Base-by-base conservation (phyloP, 805 yeast species). In the Candida sakaeoensis region DNA sequence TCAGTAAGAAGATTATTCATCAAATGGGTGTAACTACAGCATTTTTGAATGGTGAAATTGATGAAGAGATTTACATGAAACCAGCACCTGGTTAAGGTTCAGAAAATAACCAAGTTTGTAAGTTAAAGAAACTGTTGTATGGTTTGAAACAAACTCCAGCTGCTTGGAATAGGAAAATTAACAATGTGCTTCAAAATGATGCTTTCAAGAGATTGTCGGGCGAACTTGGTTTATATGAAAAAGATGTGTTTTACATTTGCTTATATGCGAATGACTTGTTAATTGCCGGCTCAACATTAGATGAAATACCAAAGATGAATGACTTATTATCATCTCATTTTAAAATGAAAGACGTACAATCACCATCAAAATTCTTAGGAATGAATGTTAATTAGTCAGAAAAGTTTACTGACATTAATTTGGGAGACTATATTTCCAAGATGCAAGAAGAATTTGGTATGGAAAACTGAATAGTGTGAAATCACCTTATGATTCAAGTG, bases 21-120 rank as follows among this genome's bases (percentile, higher is more conserved):
- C 37, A 33, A 19, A 33, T 33, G 36, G 36, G 22, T 33, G 36
- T 33, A 7, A 19, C 24, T 2, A 33, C 36, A 5, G 26, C 36
- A 19, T 33, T 33, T 4, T 8, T 33, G n/a, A 33, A 33, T 33
- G 26, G 26, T 9, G 14, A 14, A 9, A 16, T 30, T 14, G 5
- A 18, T 30, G 13, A n/a, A n/a, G n/a, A n/a, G n/a, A n/a, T n/a
- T n/a, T n/a, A n/a, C n/a, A n/a, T n/a, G n/a, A n/a, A n/a, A 27
- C 13, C 9, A 27, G 30, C 30, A 6, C 13, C 30, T 6, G 30
- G 13, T 7, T 27, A 27, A 12, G 30, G 14, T 6, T 27, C 7
- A 27, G 8, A 16, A 27, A 27, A 12, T 8, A 23, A 23, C 26
- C 10, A 27, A 16, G 30, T 27, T 27, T 27, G 14, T 16, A 27